Evolutionary conservation across 2,329 filamentous ascomycete genomes (phyloP).

Genomic region (Ciborinia camelliae): DNA sequence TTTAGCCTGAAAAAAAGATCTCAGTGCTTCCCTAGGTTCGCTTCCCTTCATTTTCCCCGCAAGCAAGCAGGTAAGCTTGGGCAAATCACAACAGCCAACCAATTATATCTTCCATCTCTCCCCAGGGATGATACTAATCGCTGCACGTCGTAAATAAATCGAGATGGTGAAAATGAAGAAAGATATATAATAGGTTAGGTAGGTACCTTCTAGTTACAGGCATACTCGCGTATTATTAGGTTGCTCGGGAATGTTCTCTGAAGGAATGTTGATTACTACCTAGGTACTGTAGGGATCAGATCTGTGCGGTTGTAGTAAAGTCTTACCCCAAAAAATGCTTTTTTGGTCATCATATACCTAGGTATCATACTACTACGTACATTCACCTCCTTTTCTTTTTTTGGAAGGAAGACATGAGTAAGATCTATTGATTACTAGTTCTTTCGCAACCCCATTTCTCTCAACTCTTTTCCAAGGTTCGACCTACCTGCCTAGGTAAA

Average conservation of each 20-base stretch:
- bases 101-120: background rate
- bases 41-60: slow-evolving; percentile 1
- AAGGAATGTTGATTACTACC: slow-evolving; percentile 1
- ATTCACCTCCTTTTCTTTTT: background rate
- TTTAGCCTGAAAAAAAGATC: background rate
- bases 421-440: background rate
- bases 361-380: too few species aligned
- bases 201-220: background rate
- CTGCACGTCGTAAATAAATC: background rate
- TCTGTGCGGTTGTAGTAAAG: too few species aligned
- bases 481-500: background rate
- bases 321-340: too few species aligned
- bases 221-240: background rate
- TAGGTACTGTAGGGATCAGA: too few species aligned
- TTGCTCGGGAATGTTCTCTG: background rate
- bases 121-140: background rate
- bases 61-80: too few species aligned
- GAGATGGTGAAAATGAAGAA: too few species aligned
- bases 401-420: slow-evolving; percentile 6
- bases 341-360: background rate
- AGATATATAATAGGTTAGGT: background rate
- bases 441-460: background rate
- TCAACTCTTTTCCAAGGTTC: background rate
- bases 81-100: background rate
- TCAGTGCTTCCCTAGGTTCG: too few species aligned